A percentile compares a stretch with the other conserved stretches of the same genome.
Evolutionary conservation across 345 rosid species (phyloP).

Genomic region (Syzygium aromaticum): DNA sequence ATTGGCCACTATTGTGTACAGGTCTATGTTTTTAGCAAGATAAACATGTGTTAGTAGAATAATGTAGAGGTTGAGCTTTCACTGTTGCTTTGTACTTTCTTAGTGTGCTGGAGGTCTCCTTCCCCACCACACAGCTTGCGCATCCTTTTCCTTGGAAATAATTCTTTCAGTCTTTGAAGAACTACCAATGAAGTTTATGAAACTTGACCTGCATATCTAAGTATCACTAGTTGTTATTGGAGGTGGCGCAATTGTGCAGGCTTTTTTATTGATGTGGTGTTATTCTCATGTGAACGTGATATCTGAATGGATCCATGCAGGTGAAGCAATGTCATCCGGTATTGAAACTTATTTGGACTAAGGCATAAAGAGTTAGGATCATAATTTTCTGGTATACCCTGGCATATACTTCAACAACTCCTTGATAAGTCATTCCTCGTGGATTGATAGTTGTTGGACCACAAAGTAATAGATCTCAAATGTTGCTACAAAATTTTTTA

Average conservation of each 20-base stretch:
- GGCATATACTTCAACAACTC: background rate
- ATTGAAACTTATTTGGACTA: background rate
- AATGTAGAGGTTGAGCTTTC: background rate
- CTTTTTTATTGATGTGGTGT: background rate
- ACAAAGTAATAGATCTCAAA: background rate
- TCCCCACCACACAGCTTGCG: background rate
- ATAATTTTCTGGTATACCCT: background rate
- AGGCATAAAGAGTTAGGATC: background rate
- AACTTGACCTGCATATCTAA: background rate
- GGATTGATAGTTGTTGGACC: background rate
- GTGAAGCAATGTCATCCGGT: background rate
- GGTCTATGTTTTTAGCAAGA: background rate
- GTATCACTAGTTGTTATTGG: background rate
- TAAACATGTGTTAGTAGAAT: background rate
- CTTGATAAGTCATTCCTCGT: background rate
- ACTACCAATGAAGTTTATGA: background rate
- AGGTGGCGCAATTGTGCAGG: background rate
- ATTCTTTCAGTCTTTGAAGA: background rate
- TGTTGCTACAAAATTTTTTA: background rate
- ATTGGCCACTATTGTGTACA: background rate
- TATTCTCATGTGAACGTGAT: background rate
- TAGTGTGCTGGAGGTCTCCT: background rate
- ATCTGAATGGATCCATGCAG: background rate
- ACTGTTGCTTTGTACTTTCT: background rate
- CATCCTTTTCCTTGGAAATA: background rate